phyloP scores from a whole-genome alignment of 2,329 filamentous ascomycete species.

The Stylonectria norvegica region DNA sequence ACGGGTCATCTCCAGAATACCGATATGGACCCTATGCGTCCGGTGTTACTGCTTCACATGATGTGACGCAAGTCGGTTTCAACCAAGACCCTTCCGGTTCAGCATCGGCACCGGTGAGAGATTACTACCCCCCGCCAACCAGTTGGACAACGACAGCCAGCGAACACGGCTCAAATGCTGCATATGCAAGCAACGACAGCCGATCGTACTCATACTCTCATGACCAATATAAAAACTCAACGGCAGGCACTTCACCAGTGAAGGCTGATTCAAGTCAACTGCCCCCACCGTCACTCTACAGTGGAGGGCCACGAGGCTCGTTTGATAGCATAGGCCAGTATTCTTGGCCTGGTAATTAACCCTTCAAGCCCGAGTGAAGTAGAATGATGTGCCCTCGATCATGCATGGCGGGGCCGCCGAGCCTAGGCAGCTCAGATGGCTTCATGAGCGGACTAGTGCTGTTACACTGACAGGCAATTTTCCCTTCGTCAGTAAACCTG shows the following conservation, averaged over 20 bases:
- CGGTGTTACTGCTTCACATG: constrained; percentile 28
- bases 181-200: constrained; percentile 45
- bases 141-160: constrained; percentile 52
- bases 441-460: no score
- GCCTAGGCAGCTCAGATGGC: no score
- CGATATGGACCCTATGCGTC: constrained; percentile 48
- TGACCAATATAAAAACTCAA: constrained; percentile 44
- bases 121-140: constrained; percentile 52
- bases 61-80: constrained; percentile 32
- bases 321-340: constrained; percentile 54
- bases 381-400: no score
- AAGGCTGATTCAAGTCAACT: constrained; percentile 38
- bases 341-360: constrained; percentile 53
- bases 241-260: constrained; percentile 25
- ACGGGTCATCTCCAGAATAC: constrained; percentile 52
- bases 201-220: constrained; percentile 48
- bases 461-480: no score
- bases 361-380: constrained; percentile 6
- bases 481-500: background rate
- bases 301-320: constrained; percentile 38
- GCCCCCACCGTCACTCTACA: constrained; percentile 41
- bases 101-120: constrained; percentile 35
- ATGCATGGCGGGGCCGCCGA: no score
- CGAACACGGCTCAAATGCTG: constrained; percentile 42
- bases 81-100: constrained; percentile 30